Percentiles rank a stretch among this genome's conserved stretches.
phyloP scores from a whole-genome alignment of 106 monocot genomes.

The Platanthera zijinensis region DNA sequence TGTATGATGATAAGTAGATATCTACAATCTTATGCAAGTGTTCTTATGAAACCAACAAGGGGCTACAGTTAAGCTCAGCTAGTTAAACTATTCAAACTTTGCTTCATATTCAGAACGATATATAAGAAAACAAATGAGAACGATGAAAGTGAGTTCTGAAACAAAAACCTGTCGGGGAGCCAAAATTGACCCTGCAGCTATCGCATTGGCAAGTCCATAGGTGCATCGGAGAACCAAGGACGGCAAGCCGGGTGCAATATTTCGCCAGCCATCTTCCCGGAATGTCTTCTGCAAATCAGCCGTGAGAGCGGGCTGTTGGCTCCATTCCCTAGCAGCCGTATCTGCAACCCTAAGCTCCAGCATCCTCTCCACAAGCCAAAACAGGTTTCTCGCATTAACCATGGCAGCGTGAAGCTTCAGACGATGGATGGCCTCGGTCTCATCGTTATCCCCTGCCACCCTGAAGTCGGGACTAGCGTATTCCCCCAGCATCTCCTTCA shows the following conservation, averaged over 20 bases:
- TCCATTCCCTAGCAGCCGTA: conserved; percentile 66
- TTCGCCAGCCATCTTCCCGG: conserved; percentile 78
- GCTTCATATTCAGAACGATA: neutral
- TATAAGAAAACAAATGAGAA: neutral
- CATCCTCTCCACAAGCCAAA: conserved; percentile 91
- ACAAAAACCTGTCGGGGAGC: conserved; percentile 54
- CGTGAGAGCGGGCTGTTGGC: conserved; percentile 52
- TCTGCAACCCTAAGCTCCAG: conserved; percentile 75
- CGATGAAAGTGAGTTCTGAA: neutral
- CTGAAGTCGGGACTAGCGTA: conserved; percentile 85
- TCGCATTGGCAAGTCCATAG: conserved; percentile 41
- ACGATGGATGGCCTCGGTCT: conserved; percentile 83
- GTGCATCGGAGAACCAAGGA: conserved; percentile 61
- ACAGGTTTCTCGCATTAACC: conserved; percentile 53
- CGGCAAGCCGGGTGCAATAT: conserved; percentile 76
- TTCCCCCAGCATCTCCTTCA: conserved; percentile 62
- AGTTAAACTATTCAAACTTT: neutral
- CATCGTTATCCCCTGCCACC: conserved; percentile 59
- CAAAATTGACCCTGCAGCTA: conserved; percentile 58
- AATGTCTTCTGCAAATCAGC: conserved; percentile 73
- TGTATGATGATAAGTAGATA: too few relatives aligned
- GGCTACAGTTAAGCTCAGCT: neutral
- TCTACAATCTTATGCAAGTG: neutral
- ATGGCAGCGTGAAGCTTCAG: conserved; percentile 45
- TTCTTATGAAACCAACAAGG: neutral